Evolutionary conservation across 192 early-diverging fungal genomes (phyloP).

Genomic region (Coemansia sp.): DNA sequence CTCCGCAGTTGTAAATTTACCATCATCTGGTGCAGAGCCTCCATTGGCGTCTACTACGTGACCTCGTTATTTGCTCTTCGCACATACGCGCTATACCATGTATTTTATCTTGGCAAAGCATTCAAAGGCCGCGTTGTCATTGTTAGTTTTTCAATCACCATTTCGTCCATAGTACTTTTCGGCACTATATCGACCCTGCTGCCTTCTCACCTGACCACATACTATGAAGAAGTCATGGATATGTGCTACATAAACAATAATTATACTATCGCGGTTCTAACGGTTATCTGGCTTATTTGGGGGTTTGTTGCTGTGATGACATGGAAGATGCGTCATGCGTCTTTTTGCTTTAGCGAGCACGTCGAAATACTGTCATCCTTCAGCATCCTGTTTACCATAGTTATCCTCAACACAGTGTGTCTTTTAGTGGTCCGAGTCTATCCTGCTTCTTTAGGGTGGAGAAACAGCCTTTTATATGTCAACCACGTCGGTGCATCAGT

Average conservation of each 20-base stretch:
- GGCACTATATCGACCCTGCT: conserved; percentile 13
- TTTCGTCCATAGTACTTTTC: conserved; percentile 3
- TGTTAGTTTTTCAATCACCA: not conserved
- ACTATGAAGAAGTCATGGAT: conserved; percentile 9
- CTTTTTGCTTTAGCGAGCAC: conserved; percentile 16
- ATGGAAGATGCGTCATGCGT: conserved; percentile 13
- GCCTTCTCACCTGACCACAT: conserved; percentile 10
- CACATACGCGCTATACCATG: conserved; percentile 9
- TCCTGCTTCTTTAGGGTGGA: conserved; percentile 9
- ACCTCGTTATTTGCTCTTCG: conserved; percentile 12
- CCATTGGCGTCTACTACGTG: conserved; percentile 10
- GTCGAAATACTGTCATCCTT: conserved; percentile 8
- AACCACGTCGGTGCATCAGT: conserved; percentile 9
- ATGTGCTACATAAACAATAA: conserved; percentile 9
- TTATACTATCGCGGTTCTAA: conserved; percentile 3
- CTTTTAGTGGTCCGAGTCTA: conserved; percentile 9
- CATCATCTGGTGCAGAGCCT: conserved; percentile 11
- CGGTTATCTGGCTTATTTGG: conserved; percentile 10
- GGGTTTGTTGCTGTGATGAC: conserved; percentile 9
- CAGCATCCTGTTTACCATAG: not conserved
- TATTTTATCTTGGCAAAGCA: conserved; percentile 14
- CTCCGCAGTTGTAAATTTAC: conserved; percentile 13
- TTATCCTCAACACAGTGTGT: conserved; percentile 11
- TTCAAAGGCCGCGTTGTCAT: conserved; percentile 12
- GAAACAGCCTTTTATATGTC: conserved; percentile 12